phyloP scores from a whole-genome alignment of 2,329 filamentous ascomycete species.

The Fusarium brevicatenulatum region DNA sequence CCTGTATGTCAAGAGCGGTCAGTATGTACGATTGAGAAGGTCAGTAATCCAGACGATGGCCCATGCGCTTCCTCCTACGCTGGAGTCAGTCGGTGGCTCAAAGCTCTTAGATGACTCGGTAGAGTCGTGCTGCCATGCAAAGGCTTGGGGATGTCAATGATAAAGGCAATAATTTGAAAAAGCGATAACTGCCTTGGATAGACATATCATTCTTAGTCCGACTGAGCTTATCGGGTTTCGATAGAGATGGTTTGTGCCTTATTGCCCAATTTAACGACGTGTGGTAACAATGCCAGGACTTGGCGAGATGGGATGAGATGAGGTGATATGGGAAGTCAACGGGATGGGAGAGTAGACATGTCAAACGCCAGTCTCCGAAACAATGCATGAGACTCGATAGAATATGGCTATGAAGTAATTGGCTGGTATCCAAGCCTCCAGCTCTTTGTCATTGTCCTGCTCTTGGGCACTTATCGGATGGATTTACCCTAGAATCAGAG shows the following conservation, averaged over 20 bases:
- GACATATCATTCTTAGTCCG: not conserved
- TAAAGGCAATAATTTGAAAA: not conserved
- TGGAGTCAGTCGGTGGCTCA: not conserved
- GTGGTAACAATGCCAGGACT: not conserved
- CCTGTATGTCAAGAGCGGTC: slow-evolving; percentile 26
- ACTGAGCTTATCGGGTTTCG: not conserved
- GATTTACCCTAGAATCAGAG: not conserved
- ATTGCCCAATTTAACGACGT: slow-evolving; percentile 16
- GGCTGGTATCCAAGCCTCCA: not conserved
- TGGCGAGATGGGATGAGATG: not conserved
- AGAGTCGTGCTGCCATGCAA: not conserved
- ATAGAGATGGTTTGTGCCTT: not conserved
- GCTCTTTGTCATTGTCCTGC: slow-evolving; percentile 1
- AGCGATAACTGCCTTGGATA: not conserved
- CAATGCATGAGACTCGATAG: slow-evolving; percentile 14
- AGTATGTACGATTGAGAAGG: slow-evolving; percentile 12
- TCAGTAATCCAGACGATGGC: not conserved
- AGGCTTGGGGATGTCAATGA: not conserved
- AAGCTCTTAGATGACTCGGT: not conserved
- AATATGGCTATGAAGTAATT: not conserved
- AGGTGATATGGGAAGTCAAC: slow-evolving; percentile 2
- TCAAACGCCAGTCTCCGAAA: slow-evolving; percentile 33
- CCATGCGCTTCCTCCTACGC: slow-evolving; percentile 1
- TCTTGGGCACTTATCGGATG: not conserved
- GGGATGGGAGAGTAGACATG: not conserved